phyloP scores from a whole-genome alignment of 2,329 filamentous ascomycete genomes.

The Tolypocladium capitatum region DNA sequence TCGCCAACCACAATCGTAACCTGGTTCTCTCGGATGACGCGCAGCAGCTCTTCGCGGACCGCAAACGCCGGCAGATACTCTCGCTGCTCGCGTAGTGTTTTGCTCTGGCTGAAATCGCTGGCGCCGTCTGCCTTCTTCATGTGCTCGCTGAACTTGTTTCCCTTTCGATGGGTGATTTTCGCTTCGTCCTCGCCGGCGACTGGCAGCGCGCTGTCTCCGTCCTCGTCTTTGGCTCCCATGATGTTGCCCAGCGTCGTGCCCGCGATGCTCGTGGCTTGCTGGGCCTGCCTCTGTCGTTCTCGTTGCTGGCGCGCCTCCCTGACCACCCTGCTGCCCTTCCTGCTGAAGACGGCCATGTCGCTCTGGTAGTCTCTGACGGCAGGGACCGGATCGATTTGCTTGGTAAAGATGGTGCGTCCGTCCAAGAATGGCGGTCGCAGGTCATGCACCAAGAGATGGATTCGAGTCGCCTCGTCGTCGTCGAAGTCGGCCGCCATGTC shows the following conservation, averaged over 20 bases:
- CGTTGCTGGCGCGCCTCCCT: slow-evolving; percentile 83
- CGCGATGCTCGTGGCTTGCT: slow-evolving; percentile 84
- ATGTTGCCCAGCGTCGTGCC: slow-evolving; percentile 88
- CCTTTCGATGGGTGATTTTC: slow-evolving; percentile 34
- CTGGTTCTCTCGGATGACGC: slow-evolving; percentile 92
- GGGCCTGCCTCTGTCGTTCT: slow-evolving; percentile 85
- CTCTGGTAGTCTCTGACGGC: slow-evolving; percentile 89
- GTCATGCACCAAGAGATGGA: slow-evolving; percentile 88
- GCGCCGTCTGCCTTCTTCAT: slow-evolving; percentile 77
- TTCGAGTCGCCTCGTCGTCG: slow-evolving; percentile 77
- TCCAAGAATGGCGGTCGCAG: slow-evolving; percentile 89
- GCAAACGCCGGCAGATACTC: slow-evolving; percentile 93
- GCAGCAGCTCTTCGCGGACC: slow-evolving; percentile 80
- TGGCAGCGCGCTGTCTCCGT: slow-evolving; percentile 78
- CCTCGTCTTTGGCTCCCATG: slow-evolving; percentile 88
- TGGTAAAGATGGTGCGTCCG: slow-evolving; percentile 90
- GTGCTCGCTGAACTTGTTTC: slow-evolving; percentile 75
- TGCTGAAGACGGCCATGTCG: slow-evolving; percentile 96
- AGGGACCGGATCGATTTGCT: slow-evolving; percentile 88
- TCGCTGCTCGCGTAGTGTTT: slow-evolving; percentile 78
- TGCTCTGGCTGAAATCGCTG: slow-evolving; percentile 86
- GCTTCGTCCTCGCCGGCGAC: slow-evolving; percentile 57
- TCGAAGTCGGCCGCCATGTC: slow-evolving; percentile 76
- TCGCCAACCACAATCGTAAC: slow-evolving; percentile 95
- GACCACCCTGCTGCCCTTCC: slow-evolving; percentile 88